Evolutionary conservation across 2,329 filamentous ascomycete genomes (phyloP).

Genomic region (Helicocarpus griseus): DNA sequence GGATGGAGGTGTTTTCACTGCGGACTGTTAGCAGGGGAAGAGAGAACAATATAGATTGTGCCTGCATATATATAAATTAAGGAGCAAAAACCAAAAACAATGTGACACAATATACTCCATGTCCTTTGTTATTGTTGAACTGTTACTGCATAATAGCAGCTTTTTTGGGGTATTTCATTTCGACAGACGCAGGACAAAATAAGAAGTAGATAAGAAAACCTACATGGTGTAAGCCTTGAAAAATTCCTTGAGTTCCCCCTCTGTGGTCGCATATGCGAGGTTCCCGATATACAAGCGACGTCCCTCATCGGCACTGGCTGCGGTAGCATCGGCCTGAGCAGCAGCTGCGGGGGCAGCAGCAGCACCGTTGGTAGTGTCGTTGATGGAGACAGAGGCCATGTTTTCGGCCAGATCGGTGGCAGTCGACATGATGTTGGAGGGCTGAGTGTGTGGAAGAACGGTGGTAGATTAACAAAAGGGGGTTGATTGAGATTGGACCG

Average conservation of each 20-base stretch:
- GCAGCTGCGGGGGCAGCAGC: conserved; percentile 60
- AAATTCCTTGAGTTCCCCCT: conserved; percentile 99
- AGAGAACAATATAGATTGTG: too few relatives aligned
- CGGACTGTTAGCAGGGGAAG: conserved; percentile 1
- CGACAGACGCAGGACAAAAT: conserved; percentile 1
- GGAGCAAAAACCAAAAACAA: neutral
- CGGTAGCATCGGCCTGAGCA: conserved; percentile 77
- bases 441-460: conserved; percentile 16
- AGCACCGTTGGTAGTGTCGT: conserved; percentile 47
- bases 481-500: conserved; percentile 25
- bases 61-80: too few relatives aligned
- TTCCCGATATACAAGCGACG: conserved; percentile 99
- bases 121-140: too few relatives aligned
- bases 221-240: conserved; percentile 99
- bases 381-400: conserved; percentile 57
- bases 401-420: conserved; percentile 58
- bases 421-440: conserved; percentile 65
- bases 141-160: too few relatives aligned
- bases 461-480: conserved; percentile 7
- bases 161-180: too few relatives aligned
- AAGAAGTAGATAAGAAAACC: conserved; percentile 37
- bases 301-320: conserved; percentile 95
- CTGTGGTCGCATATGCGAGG: conserved; percentile 99
- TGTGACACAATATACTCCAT: too few relatives aligned
- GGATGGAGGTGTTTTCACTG: conserved; percentile 97